Percentiles rank a stretch among this genome's conserved stretches.
phyloP scores from a whole-genome alignment of 1,284 basidiomycete species.

The Hemileia vastatrix region DNA sequence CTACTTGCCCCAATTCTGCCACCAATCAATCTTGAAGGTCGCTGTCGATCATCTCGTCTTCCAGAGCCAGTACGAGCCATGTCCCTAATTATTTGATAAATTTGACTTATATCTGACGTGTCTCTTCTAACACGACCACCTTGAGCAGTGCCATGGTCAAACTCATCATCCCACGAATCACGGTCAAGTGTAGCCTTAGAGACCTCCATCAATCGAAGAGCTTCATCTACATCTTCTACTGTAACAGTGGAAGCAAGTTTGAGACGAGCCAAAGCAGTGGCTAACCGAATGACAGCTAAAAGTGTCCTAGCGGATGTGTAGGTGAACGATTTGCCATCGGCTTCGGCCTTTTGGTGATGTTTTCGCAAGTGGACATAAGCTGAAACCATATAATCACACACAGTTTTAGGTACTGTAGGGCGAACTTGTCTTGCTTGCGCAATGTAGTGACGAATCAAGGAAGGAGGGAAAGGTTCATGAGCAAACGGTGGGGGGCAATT shows the following conservation, averaged over 20 bases:
- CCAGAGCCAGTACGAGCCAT: conserved; percentile 53
- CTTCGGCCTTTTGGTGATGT: conserved; percentile 79
- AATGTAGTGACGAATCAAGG: conserved; percentile 91
- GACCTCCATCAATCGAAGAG: conserved; percentile 88
- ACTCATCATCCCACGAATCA: conserved; percentile 54
- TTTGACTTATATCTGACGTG: conserved; percentile 65
- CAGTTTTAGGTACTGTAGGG: conserved; percentile 71
- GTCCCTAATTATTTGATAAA: conserved; percentile 78
- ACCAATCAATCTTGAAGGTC: conserved; percentile 46
- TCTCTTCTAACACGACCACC: conserved; percentile 55
- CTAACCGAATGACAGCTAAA: conserved; percentile 82
- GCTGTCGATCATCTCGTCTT: conserved; percentile 42
- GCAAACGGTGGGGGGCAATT: conserved; percentile 69
- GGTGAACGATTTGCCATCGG: conserved; percentile 75
- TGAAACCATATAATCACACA: conserved; percentile 88
- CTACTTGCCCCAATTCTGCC: conserved; percentile 45
- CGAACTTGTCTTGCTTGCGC: conserved; percentile 80
- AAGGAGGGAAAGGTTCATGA: conserved; percentile 63
- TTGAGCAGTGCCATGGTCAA: conserved; percentile 52
- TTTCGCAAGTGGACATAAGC: conserved; percentile 92
- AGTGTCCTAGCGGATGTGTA: conserved; percentile 97
- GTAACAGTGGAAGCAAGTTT: conserved; percentile 71
- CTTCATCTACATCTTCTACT: conserved; percentile 87
- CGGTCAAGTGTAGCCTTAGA: conserved; percentile 69
- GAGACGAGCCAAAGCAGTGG: conserved; percentile 86